A percentile compares a stretch with the other conserved stretches of the same genome.
Evolutionary conservation across 179 eudicot species (phyloP).

Genomic region (Nepenthes alata): DNA sequence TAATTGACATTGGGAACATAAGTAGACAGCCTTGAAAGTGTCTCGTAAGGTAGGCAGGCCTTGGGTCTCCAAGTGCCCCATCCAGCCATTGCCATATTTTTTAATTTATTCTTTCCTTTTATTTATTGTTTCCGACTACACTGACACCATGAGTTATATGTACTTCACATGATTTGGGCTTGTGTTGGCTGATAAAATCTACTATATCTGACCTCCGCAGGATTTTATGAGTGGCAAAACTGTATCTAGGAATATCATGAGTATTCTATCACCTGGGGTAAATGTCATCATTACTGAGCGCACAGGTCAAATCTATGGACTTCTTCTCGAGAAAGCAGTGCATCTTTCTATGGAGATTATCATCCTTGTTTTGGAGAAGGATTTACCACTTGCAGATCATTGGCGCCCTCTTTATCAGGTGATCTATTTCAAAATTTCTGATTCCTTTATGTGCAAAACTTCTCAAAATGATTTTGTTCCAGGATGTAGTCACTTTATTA

Average conservation of each 20-base stretch:
- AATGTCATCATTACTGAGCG: conserved; percentile 67
- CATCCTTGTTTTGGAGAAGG: conserved; percentile 73
- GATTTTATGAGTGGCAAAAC: conserved; percentile 98
- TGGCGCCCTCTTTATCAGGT: conserved; percentile 99
- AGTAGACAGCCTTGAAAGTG: too few relatives aligned
- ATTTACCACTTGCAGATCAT: conserved; percentile 59
- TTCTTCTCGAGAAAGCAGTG: conserved; percentile 73
- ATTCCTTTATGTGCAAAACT: too few relatives aligned
- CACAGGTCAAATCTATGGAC: conserved; percentile 75
- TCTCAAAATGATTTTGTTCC: not conserved
- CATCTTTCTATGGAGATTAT: conserved; percentile 69
- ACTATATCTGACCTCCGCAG: conserved; percentile 24
- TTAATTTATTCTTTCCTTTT: too few relatives aligned
- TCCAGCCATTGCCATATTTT: too few relatives aligned
- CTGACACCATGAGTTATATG: too few relatives aligned
- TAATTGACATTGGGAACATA: too few relatives aligned
- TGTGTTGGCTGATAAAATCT: not conserved
- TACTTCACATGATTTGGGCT: too few relatives aligned
- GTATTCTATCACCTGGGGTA: conserved; percentile 81
- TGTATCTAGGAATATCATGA: conserved; percentile 76
- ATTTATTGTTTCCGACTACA: too few relatives aligned
- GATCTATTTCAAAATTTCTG: not conserved
- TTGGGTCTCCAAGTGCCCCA: too few relatives aligned
- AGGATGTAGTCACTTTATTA: too few relatives aligned
- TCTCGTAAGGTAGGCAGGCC: too few relatives aligned